phyloP scores from a whole-genome alignment of 78 protist genomes.

The Protostelium mycophagum region DNA sequence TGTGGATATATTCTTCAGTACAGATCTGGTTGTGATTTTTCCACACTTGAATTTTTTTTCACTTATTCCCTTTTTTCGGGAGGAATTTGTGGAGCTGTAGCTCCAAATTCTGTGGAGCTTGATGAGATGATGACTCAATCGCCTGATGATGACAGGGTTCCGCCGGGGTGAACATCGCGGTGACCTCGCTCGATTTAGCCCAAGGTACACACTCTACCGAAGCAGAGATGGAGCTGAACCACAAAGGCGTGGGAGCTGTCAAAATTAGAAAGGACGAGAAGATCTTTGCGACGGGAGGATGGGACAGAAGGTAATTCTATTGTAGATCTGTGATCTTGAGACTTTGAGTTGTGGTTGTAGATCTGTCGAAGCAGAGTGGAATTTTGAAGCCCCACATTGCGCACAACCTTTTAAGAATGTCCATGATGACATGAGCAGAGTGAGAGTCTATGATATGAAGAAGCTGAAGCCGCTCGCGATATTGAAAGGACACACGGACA shows the following conservation, averaged over 20 bases:
- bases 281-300: not conserved
- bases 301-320: not conserved
- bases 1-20: too few relatives aligned
- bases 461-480: not conserved
- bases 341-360: not conserved
- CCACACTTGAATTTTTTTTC: too few relatives aligned
- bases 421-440: too few relatives aligned
- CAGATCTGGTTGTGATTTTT: too few relatives aligned
- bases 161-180: not conserved
- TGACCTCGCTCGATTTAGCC: not conserved
- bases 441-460: not conserved
- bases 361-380: not conserved
- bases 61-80: too few relatives aligned
- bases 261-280: not conserved
- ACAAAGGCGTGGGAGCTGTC: not conserved
- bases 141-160: not conserved
- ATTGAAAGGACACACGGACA: not conserved
- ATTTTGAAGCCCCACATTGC: too few relatives aligned
- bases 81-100: too few relatives aligned
- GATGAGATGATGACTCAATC: not conserved
- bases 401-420: too few relatives aligned
- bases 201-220: not conserved
- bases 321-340: too few relatives aligned
- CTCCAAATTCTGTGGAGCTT: too few relatives aligned
- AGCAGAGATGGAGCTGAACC: not conserved